Conservation (phyloP, 192 early-diverging fungal species). For the Geranomyces michiganensis region DNA sequence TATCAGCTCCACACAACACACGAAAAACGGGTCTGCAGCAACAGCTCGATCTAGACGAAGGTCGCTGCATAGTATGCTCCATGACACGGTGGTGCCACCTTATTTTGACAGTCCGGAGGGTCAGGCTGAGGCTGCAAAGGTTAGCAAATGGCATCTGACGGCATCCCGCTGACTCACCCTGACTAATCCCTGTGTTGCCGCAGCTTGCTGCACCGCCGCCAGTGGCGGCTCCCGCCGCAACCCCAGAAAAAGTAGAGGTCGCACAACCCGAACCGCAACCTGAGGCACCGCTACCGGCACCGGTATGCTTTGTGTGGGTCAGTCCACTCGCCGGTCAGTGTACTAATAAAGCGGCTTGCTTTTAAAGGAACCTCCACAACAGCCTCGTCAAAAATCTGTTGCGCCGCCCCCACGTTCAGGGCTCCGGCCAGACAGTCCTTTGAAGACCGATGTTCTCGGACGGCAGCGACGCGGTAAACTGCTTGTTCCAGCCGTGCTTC, state of each 20-base stretch:
- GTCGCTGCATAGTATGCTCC: slow-evolving; percentile 9
- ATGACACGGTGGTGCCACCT: background rate
- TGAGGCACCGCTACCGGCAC: too few species aligned
- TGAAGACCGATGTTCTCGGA: slow-evolving; percentile 12
- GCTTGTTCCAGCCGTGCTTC: slow-evolving; percentile 25
- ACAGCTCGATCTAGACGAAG: background rate
- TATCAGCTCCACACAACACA: background rate
- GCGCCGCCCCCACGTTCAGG: background rate
- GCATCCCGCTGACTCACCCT: background rate
- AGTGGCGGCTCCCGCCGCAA: background rate
- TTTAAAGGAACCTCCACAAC: too few species aligned
- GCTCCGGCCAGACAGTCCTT: background rate
- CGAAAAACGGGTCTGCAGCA: too few species aligned
- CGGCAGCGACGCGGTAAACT: slow-evolving; percentile 33
- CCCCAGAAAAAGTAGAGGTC: background rate
- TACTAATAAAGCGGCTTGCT: too few species aligned
- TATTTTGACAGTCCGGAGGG: slow-evolving; percentile 11
- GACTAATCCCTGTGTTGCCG: background rate
- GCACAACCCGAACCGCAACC: background rate
- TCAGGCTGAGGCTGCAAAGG: background rate
- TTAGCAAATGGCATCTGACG: background rate
- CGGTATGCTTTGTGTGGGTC: too few species aligned
- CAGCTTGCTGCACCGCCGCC: background rate
- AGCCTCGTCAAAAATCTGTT: too few species aligned
- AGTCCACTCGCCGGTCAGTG: too few species aligned